A percentile compares a stretch with the other conserved stretches of the same genome.
Evolutionary conservation across 2,329 filamentous ascomycete genomes (phyloP).

Genomic region (Zymoseptoria brevis): DNA sequence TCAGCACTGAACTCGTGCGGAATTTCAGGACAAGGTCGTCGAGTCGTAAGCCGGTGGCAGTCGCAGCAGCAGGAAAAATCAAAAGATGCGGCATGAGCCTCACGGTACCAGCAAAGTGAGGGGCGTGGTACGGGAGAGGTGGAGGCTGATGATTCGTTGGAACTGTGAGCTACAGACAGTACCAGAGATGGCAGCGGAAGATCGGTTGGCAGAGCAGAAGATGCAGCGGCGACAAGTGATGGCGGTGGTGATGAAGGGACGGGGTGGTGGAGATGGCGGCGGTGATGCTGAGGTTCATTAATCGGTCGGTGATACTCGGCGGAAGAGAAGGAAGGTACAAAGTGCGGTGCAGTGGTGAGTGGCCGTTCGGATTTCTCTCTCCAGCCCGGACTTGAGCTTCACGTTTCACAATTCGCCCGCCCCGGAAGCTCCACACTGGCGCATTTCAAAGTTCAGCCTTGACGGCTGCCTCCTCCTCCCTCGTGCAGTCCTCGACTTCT

Average conservation of each 20-base stretch:
- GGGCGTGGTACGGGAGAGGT: background rate
- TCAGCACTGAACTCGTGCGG: background rate
- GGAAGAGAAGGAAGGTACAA: background rate
- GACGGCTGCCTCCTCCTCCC: background rate
- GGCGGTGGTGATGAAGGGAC: background rate
- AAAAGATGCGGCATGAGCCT: background rate
- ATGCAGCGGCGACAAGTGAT: background rate
- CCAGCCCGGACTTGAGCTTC: background rate
- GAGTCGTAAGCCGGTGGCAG: background rate
- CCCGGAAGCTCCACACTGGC: background rate
- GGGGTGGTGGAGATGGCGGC: background rate
- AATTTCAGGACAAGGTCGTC: background rate
- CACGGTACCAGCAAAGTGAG: background rate
- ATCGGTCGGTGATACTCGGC: background rate
- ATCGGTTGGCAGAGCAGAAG: background rate
- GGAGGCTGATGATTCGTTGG: background rate
- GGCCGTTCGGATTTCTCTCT: background rate
- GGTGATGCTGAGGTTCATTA: background rate
- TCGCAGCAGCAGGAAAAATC: background rate
- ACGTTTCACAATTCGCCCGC: background rate
- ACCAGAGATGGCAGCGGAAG: background rate
- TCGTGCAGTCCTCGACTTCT: background rate
- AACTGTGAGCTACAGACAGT: background rate
- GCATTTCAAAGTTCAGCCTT: background rate
- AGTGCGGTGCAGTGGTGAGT: background rate